A percentile compares a stretch with the other conserved stretches of the same genome.
Evolutionary conservation across 192 early-diverging fungal species (phyloP).

Genomic region (Paraglomus brasilianum): DNA sequence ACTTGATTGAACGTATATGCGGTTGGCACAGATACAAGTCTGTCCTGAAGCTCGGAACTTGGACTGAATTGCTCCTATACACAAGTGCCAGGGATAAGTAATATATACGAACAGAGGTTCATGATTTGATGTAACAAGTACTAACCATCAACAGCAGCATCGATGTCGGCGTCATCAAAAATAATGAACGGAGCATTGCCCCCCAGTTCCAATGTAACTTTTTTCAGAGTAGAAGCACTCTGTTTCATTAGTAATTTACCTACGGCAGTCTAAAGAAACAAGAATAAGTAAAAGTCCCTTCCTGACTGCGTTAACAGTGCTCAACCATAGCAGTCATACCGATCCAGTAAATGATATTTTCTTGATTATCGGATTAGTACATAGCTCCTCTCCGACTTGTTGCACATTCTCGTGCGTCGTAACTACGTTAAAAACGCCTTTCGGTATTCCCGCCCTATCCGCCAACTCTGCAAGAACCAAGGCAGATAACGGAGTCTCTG

Average conservation of each 20-base stretch:
- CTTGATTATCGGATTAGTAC: slow-evolving; percentile 54
- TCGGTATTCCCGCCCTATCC: slow-evolving; percentile 58
- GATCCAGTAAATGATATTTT: slow-evolving; percentile 84
- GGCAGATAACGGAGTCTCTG: slow-evolving; percentile 57
- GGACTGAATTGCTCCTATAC: slow-evolving; percentile 50
- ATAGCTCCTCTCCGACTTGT: slow-evolving; percentile 56
- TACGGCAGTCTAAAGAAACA: slow-evolving; percentile 48
- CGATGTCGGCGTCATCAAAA: slow-evolving; percentile 75
- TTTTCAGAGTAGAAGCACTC: slow-evolving; percentile 65
- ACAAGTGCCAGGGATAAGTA: slow-evolving; percentile 18
- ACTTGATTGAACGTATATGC: slow-evolving; percentile 71
- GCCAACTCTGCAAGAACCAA: slow-evolving; percentile 55
- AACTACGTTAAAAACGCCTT: slow-evolving; percentile 69
- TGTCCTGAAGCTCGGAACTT: slow-evolving; percentile 79
- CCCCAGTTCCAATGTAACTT: slow-evolving; percentile 77
- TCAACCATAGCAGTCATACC: slow-evolving; percentile 34
- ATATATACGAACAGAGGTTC: not conserved
- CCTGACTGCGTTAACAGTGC: not conserved
- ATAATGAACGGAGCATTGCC: slow-evolving; percentile 83
- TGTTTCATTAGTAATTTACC: slow-evolving; percentile 67
- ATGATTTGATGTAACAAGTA: not conserved
- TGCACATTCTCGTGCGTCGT: slow-evolving; percentile 51
- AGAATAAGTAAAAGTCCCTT: not conserved
- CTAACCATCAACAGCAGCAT: slow-evolving; percentile 62
- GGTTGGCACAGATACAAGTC: slow-evolving; percentile 75